Evolutionary conservation across 1,139 yeast genomes (phyloP).

Genomic region (Yamadazyma buinensis): DNA sequence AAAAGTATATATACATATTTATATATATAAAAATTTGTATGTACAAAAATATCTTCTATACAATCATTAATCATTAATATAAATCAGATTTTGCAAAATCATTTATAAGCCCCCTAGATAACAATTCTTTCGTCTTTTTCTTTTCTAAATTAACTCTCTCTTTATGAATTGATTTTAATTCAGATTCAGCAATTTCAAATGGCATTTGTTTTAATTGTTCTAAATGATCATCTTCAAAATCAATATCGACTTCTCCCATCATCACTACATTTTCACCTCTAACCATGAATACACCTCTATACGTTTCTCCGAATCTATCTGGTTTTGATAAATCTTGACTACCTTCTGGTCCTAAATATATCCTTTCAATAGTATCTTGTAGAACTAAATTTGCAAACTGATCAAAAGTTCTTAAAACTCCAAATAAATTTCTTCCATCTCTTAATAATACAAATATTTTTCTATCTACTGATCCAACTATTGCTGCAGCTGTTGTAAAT

Average conservation of each 20-base stretch:
- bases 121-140: constrained; percentile 45
- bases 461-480: constrained; percentile 91
- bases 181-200: constrained; percentile 55
- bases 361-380: constrained; percentile 87
- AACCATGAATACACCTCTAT: constrained; percentile 79
- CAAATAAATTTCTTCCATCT: constrained; percentile 87
- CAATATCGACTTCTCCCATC: constrained; percentile 92
- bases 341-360: constrained; percentile 47
- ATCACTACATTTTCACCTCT: constrained; percentile 98
- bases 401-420: constrained; percentile 91
- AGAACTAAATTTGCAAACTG: constrained; percentile 91
- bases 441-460: constrained; percentile 80
- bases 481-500: constrained; percentile 95
- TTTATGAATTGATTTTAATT: constrained; percentile 36
- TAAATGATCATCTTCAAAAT: constrained; percentile 73
- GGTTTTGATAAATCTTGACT: constrained; percentile 23
- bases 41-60: not conserved
- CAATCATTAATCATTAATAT: constrained; percentile 27
- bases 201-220: constrained; percentile 54
- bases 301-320: constrained; percentile 65
- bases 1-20: too few relatives aligned
- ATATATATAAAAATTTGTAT: too few relatives aligned
- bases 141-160: constrained; percentile 43
- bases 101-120: constrained; percentile 51
- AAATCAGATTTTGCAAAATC: constrained; percentile 55